Percentiles rank a stretch among this genome's conserved stretches.
These are phyloP conservation scores for Solanum dulcamara DNA, from an alignment of 257 asterid genomes.

Conservation along the genomic window DNA sequence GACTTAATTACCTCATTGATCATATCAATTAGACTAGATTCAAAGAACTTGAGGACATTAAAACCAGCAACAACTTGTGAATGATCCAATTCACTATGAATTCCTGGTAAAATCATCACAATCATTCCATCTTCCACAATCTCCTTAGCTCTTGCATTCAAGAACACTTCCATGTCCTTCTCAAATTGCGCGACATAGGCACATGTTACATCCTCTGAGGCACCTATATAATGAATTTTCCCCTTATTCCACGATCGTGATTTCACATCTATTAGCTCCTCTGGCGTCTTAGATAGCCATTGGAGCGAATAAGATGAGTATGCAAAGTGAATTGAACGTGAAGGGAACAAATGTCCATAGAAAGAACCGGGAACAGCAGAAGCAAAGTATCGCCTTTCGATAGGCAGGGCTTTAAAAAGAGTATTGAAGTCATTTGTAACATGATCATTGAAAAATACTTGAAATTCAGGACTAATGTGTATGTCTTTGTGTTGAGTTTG, in stretches of 20 bases:
- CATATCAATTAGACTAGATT: not conserved
- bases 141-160: slow-evolving; percentile 10
- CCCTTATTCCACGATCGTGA: slow-evolving; percentile 11
- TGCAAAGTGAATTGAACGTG: not conserved
- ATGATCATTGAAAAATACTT: slow-evolving; percentile 12
- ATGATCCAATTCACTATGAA: not conserved
- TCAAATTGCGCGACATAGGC: slow-evolving; percentile 7
- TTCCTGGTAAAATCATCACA: not conserved
- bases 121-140: not conserved
- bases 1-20: not conserved
- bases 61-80: not conserved
- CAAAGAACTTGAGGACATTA: not conserved
- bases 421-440: slow-evolving; percentile 10
- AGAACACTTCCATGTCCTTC: not conserved
- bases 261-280: not conserved
- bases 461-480: slow-evolving; percentile 15
- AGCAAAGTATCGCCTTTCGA: not conserved
- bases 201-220: not conserved
- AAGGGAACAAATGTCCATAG: slow-evolving; percentile 2
- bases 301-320: slow-evolving; percentile 7
- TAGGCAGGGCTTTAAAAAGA: not conserved
- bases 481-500: not conserved
- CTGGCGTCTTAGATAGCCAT: slow-evolving; percentile 13
- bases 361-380: slow-evolving; percentile 8
- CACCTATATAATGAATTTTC: not conserved